Base-by-base conservation (phyloP, 176 grass and related monocot genomes). In the Panicum miliaceum region DNA sequence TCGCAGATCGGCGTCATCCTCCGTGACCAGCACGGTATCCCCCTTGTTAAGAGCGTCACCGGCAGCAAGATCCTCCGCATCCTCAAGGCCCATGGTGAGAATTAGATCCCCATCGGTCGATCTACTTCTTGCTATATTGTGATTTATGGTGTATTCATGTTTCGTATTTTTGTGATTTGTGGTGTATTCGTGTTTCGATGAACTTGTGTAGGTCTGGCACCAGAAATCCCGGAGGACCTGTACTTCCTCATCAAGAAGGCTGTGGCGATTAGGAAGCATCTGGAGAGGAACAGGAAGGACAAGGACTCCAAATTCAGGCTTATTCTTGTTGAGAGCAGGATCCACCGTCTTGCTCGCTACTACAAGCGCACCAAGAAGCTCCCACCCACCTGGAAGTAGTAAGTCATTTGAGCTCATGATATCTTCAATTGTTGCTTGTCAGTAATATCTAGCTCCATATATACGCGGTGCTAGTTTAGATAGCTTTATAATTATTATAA, bases 301-400 rank as follows among this genome's bases (percentile, higher is more conserved):
- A 97, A 97, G 71, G 94, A 97, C 41, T 94, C 91, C 42, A 97
- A 97, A 54, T 97, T 97, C 87, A 85, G 94, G 84, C 82, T 97
- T 26, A 97, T 97, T 68, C 91, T 97, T 81, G 94, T 97, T n/a
- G 91, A 97, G 89, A 94, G 91, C 87, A 93, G 91, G 84, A 97
- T 97, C 58, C 94, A 97, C 74, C 94, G 91, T 79, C 89, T 97
- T 5, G 94, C 94, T 22, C 94, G 94, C 71, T 97, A 97, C 89
- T 97, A 97, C 83, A 97, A 97, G 87, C 85, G 94, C 79, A 97
- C 94, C 66, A 97, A 97, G 87, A 94, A 97, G 85, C 94, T 97
- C 20, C 91, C 94, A 1, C 91, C 94, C 5, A 89, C 90, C 62
- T 97, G 94, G 94, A 97, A 97, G 77, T 97, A 97, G 91, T 97